Evolutionary conservation across 1,284 basidiomycete species (phyloP).

Genomic region (Sphagnurus paluster): DNA sequence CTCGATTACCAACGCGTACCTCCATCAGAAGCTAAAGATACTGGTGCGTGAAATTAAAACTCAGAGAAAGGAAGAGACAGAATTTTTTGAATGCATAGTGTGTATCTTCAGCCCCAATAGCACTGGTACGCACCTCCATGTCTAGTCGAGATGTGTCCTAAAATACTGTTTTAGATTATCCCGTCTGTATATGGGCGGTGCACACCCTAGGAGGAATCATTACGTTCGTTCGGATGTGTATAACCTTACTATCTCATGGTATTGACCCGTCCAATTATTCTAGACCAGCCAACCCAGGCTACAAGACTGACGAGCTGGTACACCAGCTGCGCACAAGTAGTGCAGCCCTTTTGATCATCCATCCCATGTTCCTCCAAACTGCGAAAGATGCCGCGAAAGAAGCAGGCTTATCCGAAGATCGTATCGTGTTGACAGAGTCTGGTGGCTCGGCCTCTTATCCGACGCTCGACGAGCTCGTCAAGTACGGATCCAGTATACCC

Average conservation of each 20-base stretch:
- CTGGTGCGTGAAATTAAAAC: slow-evolving; percentile 33
- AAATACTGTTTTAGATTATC: slow-evolving; percentile 55
- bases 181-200: slow-evolving; percentile 70
- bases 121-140: slow-evolving; percentile 42
- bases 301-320: slow-evolving; percentile 65
- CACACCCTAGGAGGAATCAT: slow-evolving; percentile 73
- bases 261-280: slow-evolving; percentile 25
- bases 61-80: neutral
- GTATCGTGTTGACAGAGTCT: slow-evolving; percentile 55
- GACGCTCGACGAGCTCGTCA: slow-evolving; percentile 56
- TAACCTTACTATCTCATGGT: neutral
- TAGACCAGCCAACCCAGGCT: slow-evolving; percentile 67
- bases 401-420: slow-evolving; percentile 53
- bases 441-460: slow-evolving; percentile 14
- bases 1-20: slow-evolving; percentile 2
- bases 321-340: slow-evolving; percentile 60
- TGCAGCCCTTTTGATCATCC: slow-evolving; percentile 59
- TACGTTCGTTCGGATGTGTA: slow-evolving; percentile 47
- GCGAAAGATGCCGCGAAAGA: slow-evolving; percentile 53
- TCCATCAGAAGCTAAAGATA: slow-evolving; percentile 35
- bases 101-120: slow-evolving; percentile 71
- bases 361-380: slow-evolving; percentile 60
- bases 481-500: slow-evolving; percentile 47
- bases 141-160: slow-evolving; percentile 6
- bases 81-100: slow-evolving; percentile 36